Evolutionary conservation across 176 grass and related monocot species (phyloP).

Genomic region (Triticum timopheevii): DNA sequence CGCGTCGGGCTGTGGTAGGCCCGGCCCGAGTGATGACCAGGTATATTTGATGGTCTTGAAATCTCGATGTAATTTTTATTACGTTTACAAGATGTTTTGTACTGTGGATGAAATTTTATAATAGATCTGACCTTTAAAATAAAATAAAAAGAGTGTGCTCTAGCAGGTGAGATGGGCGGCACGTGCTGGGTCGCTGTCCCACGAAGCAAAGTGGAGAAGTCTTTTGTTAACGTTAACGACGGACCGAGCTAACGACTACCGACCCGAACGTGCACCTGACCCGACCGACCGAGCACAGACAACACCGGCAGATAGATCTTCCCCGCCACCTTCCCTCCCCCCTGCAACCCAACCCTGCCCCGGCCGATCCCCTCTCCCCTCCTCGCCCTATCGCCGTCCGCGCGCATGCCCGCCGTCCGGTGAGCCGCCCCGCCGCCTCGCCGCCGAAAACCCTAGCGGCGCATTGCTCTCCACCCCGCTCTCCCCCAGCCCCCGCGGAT

Average conservation of each 20-base stretch:
- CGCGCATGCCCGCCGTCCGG: not conserved
- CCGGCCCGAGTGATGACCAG: too few species aligned
- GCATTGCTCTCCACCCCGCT: not conserved
- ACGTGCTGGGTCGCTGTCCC: not conserved
- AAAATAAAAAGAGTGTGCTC: too few species aligned
- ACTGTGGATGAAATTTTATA: too few species aligned
- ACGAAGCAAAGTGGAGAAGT: not conserved
- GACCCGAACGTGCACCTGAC: constrained; percentile 5
- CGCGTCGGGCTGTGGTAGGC: too few species aligned
- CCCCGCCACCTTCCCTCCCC: not conserved
- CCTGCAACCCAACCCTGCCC: not conserved
- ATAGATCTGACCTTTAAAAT: too few species aligned
- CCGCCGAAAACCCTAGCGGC: constrained; percentile 16
- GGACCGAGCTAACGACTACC: not conserved
- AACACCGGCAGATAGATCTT: not conserved
- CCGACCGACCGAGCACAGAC: not conserved
- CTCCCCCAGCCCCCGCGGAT: constrained; percentile 17
- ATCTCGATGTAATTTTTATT: too few species aligned
- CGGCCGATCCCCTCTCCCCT: not conserved
- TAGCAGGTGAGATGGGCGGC: not conserved
- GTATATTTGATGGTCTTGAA: too few species aligned
- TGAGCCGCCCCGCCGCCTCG: not conserved
- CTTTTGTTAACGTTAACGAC: constrained; percentile 16
- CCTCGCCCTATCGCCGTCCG: not conserved
- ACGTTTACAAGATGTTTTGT: too few species aligned